Evolutionary conservation across 73 alveolate genomes (phyloP).

Genomic region (Paramecium sonneborni): DNA sequence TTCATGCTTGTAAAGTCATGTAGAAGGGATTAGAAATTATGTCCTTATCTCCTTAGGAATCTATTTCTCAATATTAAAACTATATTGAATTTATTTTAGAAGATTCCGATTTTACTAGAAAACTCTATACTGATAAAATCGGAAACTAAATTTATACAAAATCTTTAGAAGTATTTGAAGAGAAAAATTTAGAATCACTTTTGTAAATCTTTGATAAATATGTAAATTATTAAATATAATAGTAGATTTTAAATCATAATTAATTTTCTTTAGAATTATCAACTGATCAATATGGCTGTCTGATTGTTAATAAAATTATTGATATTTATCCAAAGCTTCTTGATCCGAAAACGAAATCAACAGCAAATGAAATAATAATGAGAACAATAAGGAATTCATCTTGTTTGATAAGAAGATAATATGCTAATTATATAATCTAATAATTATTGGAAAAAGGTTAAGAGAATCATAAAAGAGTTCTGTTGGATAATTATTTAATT

Average conservation of each 20-base stretch:
- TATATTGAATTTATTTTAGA: neutral
- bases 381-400: slow-evolving; percentile 55
- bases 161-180: slow-evolving; percentile 5
- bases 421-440: slow-evolving; percentile 54
- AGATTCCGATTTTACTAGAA: neutral
- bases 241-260: neutral
- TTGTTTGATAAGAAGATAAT: slow-evolving; percentile 58
- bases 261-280: slow-evolving; percentile 19
- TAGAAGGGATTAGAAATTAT: slow-evolving; percentile 40
- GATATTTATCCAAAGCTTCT: slow-evolving; percentile 21
- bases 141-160: neutral
- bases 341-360: neutral
- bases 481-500: neutral
- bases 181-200: neutral
- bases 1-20: slow-evolving; percentile 46
- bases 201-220: neutral
- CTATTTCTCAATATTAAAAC: neutral
- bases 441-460: slow-evolving; percentile 57
- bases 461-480: slow-evolving; percentile 29
- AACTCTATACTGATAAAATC: neutral
- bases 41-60: neutral
- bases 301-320: slow-evolving; percentile 45
- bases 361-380: slow-evolving; percentile 29
- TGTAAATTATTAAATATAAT: neutral
- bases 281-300: slow-evolving; percentile 63